Percentiles rank a stretch among this genome's conserved stretches.
Conservation (phyloP, 2,329 filamentous ascomycete genomes). For the Pestalotiopsis sp. region DNA sequence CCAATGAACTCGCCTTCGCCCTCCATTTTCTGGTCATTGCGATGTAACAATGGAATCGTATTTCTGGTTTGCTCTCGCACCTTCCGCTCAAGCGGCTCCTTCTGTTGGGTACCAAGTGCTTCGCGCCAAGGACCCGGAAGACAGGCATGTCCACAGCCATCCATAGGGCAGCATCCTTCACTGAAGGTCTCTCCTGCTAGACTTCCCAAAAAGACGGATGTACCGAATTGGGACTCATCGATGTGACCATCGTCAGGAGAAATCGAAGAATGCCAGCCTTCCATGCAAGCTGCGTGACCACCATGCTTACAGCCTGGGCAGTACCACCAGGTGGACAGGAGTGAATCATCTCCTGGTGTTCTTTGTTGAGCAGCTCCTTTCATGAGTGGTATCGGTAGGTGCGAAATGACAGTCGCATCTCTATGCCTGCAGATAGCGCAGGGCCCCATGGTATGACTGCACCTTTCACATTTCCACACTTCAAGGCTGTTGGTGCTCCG, state of each 20-base stretch:
- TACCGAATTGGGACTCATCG: slow-evolving; percentile 14
- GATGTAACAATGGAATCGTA: slow-evolving; percentile 14
- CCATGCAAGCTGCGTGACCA: slow-evolving; percentile 61
- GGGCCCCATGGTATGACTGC: slow-evolving; percentile 51
- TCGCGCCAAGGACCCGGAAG: slow-evolving; percentile 58
- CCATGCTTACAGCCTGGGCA: slow-evolving; percentile 65
- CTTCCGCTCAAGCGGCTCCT: slow-evolving; percentile 54
- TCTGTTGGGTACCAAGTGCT: slow-evolving; percentile 44
- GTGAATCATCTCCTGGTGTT: slow-evolving; percentile 21
- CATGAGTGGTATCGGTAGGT: slow-evolving; percentile 22
- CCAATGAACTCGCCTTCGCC: slow-evolving; percentile 6
- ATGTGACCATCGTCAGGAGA: slow-evolving; percentile 10
- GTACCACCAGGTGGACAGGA: slow-evolving; percentile 60
- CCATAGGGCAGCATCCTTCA: slow-evolving; percentile 64
- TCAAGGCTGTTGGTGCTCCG: slow-evolving; percentile 41
- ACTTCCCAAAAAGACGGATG: slow-evolving; percentile 18
- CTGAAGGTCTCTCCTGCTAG: slow-evolving; percentile 40
- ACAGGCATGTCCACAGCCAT: slow-evolving; percentile 66
- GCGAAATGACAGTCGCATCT: slow-evolving; percentile 42
- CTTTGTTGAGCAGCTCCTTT: slow-evolving; percentile 23
- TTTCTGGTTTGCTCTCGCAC: slow-evolving; percentile 43
- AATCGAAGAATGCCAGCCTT: slow-evolving; percentile 56
- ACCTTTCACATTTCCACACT: slow-evolving; percentile 62
- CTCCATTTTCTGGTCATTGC: not conserved
- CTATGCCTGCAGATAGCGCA: slow-evolving; percentile 63